phyloP scores from a whole-genome alignment of 2,329 filamentous ascomycete species.

The Venturia nashicola region DNA sequence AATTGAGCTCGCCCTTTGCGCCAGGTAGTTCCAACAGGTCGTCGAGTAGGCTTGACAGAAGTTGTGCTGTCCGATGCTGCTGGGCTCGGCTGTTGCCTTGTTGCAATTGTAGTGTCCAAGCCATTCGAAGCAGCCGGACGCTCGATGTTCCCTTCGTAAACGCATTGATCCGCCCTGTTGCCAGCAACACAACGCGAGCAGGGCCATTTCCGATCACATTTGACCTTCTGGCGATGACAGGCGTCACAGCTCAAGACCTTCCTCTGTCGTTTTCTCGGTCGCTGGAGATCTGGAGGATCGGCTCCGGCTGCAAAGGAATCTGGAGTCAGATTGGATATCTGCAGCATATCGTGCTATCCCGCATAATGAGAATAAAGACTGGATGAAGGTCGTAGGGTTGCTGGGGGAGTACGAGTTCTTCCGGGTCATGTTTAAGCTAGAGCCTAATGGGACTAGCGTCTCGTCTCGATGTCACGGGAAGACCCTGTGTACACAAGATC shows the following conservation, averaged over 20 bases:
- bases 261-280: neutral
- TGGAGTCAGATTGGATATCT: conserved; percentile 1
- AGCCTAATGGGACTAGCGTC: too few relatives aligned
- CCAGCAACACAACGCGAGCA: conserved; percentile 2
- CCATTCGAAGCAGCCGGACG: neutral
- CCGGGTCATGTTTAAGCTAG: too few relatives aligned
- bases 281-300: neutral
- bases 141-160: neutral
- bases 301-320: neutral
- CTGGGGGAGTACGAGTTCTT: too few relatives aligned
- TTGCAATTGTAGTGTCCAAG: neutral
- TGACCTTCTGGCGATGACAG: conserved; percentile 6
- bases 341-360: neutral
- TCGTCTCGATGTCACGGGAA: too few relatives aligned
- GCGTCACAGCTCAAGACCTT: conserved; percentile 7
- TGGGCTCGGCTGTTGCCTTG: neutral
- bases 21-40: neutral
- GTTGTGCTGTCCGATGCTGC: neutral
- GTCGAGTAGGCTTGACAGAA: neutral
- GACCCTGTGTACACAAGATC: too few relatives aligned
- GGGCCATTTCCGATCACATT: conserved; percentile 3
- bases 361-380: neutral
- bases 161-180: conserved; percentile 1
- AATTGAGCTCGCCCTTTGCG: conserved; percentile 1
- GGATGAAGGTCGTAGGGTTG: too few relatives aligned